Evolutionary conservation across 306 rosid genomes (phyloP).

Genomic region (Cicer arietinum): DNA sequence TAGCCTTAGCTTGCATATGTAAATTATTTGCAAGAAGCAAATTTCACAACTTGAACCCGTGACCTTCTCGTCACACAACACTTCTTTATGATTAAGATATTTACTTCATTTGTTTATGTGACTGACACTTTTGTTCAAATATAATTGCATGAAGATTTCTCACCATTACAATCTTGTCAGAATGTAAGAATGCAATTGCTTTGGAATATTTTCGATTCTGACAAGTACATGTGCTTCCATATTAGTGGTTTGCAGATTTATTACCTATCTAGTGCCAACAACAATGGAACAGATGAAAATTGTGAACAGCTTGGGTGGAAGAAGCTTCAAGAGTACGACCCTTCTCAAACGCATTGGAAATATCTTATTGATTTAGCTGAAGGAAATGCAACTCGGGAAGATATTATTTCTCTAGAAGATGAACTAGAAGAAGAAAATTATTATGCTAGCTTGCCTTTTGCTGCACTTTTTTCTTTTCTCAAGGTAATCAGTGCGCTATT

Average conservation of each 20-base stretch:
- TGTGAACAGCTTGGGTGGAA: slow-evolving; percentile 86
- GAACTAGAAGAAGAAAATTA: slow-evolving; percentile 83
- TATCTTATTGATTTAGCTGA: slow-evolving; percentile 71
- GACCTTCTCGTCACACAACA: background rate
- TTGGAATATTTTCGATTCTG: slow-evolving; percentile 34
- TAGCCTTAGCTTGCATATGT: background rate
- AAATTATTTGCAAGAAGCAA: background rate
- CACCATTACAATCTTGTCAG: slow-evolving; percentile 9
- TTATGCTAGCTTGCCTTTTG: slow-evolving; percentile 90
- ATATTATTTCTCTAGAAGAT: slow-evolving; percentile 59
- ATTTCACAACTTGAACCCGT: background rate
- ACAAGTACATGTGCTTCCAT: slow-evolving; percentile 43
- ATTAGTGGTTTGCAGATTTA: slow-evolving; percentile 83
- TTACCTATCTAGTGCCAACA: slow-evolving; percentile 76
- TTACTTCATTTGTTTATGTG: background rate
- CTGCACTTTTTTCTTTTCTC: slow-evolving; percentile 81
- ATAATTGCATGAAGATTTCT: slow-evolving; percentile 22
- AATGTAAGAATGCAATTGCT: slow-evolving; percentile 30
- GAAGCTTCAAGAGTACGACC: slow-evolving; percentile 74
- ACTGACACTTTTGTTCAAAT: slow-evolving; percentile 13
- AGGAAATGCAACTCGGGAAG: slow-evolving; percentile 60
- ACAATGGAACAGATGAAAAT: slow-evolving; percentile 72
- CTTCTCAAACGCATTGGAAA: slow-evolving; percentile 77
- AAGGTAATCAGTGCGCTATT: slow-evolving; percentile 61
- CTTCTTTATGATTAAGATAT: background rate